Evolutionary conservation across 352 stramenopile genomes (phyloP), one percentile per base, ranked within the genome.

Genomic region (Halophytophthora batemanensis): DNA sequence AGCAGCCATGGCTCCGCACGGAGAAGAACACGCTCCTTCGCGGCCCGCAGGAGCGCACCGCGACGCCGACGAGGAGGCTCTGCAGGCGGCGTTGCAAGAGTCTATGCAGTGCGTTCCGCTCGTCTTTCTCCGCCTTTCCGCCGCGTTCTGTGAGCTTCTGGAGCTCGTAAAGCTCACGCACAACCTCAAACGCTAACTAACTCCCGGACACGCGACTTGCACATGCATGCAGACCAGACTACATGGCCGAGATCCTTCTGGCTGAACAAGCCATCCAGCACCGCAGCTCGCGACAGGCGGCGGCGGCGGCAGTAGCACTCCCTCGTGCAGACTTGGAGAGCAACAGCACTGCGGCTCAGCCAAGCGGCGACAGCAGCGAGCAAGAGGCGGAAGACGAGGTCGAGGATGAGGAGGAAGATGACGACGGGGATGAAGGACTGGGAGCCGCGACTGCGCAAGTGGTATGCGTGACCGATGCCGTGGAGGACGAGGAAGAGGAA

Each of bases 51-150:
- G 49, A 4, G 40, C 58, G 37, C 72, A 78, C 49, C 75, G 75
- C 41, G 77, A 90, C 45, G 80, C 74, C 11, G 80, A 87, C 45
- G 79, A 82, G 53, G 77, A 90, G 56, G 77, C 77, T 38, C 74
- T 90, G 6, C 67, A 87, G 61, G 70, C 66, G 2, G 79, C 77
- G 53, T 63, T 90, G 21, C 59, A 74, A 19, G 74, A 87, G 50
- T 87, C 77, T 7, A 49, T 86, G 25, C 64, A 69, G 79, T 90
- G 68, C 51, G 56, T 59, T 53, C 14, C 29, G 12, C 10, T 41
- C n/a, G 21, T 19, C 18, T 42, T 50, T 4, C 37, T 59, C 14
- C 31, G 8, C 22, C 17, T 40, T 37, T 39, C 23, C 11, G 8
- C 10, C 13, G 54, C n/a, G n/a, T n/a, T n/a, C n/a, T n/a, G n/a